Evolutionary conservation across 163 green algal species (phyloP), one percentile per base, ranked within the genome.

Genomic region (Coccomyxa subellipsoidea): DNA sequence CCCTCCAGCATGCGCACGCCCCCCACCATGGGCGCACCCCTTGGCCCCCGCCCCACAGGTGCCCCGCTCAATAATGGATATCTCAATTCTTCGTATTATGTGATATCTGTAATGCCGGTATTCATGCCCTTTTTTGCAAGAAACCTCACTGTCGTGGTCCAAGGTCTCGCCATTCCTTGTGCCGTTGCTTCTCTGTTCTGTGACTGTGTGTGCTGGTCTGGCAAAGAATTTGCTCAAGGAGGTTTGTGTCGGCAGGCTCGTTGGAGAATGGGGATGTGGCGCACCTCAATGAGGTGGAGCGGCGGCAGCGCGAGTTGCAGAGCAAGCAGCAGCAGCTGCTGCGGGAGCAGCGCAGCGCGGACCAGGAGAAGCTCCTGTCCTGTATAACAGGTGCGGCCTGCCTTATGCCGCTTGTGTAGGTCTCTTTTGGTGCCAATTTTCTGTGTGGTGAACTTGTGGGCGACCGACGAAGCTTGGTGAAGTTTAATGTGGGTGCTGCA

Each of bases 311-410:
- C 38, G 92, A 96, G 82, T 85, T 96, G 83, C 92, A 94, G 85
- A 87, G 81, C 32, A 90, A 91, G 80, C 91, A 95, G 87, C 90
- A 94, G 84, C 85, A 90, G 84, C 87, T 94, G 66, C 81, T 93
- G 77, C 86, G 90, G 71, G 94, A 98, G 88, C 93, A 95, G 88
- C 91, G 93, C 79, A 90, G 85, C 79, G 82, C 86, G 53, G 94
- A 98, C 83, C 92, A 98, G 90, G 93, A 98, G 82, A 86, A 88
- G 38, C 87, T 98, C 77, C 87, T 98, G 31, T 76, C 72, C 2
- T 88, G 90, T 38, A 90, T 97, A 15, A 83, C 84, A 81, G 80
- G 83, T 83, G 54, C 70, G 36, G 3, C 38, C 54, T n/a, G 70
- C 47, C 31, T n/a, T n/a, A n/a, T n/a, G n/a, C n/a, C n/a, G n/a